Conservation (phyloP, 495 filamentous ascomycete genomes). For the Stereocaulon alpinum region DNA sequence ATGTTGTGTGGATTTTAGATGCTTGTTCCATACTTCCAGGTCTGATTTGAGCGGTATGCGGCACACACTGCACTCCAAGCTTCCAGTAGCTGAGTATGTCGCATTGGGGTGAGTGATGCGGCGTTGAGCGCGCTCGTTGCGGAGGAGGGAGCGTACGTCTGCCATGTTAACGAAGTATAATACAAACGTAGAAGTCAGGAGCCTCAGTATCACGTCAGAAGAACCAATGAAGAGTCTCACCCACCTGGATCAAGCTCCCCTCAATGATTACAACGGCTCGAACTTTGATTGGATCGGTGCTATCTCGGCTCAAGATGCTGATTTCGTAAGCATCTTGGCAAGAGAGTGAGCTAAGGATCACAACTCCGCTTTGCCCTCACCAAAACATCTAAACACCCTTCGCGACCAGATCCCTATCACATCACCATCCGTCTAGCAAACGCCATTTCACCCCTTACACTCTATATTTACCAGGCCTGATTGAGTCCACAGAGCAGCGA, state of each 20-base stretch:
- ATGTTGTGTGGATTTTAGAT: conserved; percentile 19
- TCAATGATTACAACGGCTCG: no score
- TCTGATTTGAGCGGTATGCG: conserved; percentile 47
- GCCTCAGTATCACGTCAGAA: neutral
- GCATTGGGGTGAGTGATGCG: conserved; percentile 59
- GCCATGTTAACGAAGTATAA: conserved; percentile 45
- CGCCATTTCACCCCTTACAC: neutral
- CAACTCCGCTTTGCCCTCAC: conserved; percentile 5
- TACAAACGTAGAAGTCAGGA: neutral
- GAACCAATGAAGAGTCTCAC: no score
- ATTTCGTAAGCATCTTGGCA: no score
- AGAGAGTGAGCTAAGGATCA: neutral
- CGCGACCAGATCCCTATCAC: neutral
- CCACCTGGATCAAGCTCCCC: no score
- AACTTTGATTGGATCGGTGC: no score
- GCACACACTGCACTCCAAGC: conserved; percentile 50
- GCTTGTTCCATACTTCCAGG: conserved; percentile 27
- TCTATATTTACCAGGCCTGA: neutral
- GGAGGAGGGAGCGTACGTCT: conserved; percentile 72
- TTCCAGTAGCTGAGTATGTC: conserved; percentile 48
- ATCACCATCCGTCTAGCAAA: neutral
- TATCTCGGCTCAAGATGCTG: no score
- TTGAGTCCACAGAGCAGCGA: neutral
- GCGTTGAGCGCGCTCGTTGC: conserved; percentile 68
- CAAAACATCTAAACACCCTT: neutral